These are phyloP conservation scores for Pittosporum tobira DNA, from an alignment of 129 eudicot species.

Conservation along the genomic window DNA sequence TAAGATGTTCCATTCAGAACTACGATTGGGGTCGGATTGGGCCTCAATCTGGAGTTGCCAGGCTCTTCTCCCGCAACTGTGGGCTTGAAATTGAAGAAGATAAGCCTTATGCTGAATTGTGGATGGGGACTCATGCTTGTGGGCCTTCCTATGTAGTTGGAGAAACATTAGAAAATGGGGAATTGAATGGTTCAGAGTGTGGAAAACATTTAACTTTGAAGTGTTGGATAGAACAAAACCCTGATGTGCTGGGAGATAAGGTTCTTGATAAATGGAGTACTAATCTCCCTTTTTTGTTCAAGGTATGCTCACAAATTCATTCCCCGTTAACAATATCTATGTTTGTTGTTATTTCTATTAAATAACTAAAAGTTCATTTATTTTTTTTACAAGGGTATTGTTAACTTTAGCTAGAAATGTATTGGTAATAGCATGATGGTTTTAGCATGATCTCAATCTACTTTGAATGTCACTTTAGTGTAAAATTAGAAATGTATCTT, in stretches of 20 bases:
- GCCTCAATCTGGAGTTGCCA: slow-evolving; percentile 50
- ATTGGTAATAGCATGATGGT: too few relatives aligned
- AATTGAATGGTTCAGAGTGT: not conserved
- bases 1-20: slow-evolving; percentile 60
- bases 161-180: slow-evolving; percentile 6
- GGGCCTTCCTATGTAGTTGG: slow-evolving; percentile 56
- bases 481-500: too few relatives aligned
- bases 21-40: slow-evolving; percentile 89
- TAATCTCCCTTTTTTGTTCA: slow-evolving; percentile 74
- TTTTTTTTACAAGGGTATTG: too few relatives aligned
- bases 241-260: slow-evolving; percentile 72
- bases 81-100: slow-evolving; percentile 34
- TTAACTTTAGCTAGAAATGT: too few relatives aligned
- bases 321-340: not conserved
- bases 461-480: too few relatives aligned
- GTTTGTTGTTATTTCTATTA: not conserved
- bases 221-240: slow-evolving; percentile 60
- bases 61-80: slow-evolving; percentile 38
- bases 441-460: too few relatives aligned
- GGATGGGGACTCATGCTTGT: slow-evolving; percentile 91
- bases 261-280: slow-evolving; percentile 58
- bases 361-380: too few relatives aligned
- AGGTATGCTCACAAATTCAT: slow-evolving; percentile 35
- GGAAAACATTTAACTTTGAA: slow-evolving; percentile 33
- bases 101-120: slow-evolving; percentile 76